Evolutionary conservation across 768 basidiomycete genomes (phyloP).

Genomic region (Collybia sordida): DNA sequence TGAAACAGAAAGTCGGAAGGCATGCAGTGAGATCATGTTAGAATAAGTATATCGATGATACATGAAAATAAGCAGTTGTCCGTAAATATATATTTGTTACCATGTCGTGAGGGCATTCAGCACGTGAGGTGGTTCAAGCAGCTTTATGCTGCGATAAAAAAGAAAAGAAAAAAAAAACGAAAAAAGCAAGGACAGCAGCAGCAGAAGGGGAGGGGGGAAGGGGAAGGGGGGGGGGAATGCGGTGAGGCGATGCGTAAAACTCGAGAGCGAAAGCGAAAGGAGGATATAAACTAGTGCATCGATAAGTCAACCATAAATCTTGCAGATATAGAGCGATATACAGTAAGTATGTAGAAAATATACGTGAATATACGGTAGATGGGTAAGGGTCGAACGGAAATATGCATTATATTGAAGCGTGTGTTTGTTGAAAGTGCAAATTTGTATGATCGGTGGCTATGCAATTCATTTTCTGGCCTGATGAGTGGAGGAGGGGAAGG

Average conservation of each 20-base stretch:
- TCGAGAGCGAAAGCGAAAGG: slow-evolving; percentile 6
- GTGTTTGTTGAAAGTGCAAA: slow-evolving; percentile 2
- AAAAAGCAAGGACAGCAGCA: not conserved
- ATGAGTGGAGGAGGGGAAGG: not conserved
- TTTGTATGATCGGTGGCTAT: slow-evolving; percentile 1
- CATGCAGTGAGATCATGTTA: too few species aligned
- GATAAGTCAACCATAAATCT: slow-evolving; percentile 29
- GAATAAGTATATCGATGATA: too few species aligned
- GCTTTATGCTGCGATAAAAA: too few species aligned
- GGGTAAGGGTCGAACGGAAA: slow-evolving; percentile 4
- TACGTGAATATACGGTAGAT: slow-evolving; percentile 4
- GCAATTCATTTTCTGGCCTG: not conserved
- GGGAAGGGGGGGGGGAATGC: not conserved
- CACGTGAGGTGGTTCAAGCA: too few species aligned
- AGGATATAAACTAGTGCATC: slow-evolving; percentile 3
- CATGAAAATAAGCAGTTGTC: too few species aligned
- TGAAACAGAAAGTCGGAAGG: too few species aligned
- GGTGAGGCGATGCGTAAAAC: slow-evolving; percentile 6
- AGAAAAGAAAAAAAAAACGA: not conserved
- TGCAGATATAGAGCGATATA: slow-evolving; percentile 18
- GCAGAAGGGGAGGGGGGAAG: too few species aligned
- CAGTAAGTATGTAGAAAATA: not conserved
- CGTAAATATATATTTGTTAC: too few species aligned
- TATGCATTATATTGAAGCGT: not conserved
- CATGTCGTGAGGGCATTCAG: too few species aligned